Base-by-base conservation (phyloP, 2,329 filamentous ascomycete genomes). In the Colletotrichum eleusines region DNA sequence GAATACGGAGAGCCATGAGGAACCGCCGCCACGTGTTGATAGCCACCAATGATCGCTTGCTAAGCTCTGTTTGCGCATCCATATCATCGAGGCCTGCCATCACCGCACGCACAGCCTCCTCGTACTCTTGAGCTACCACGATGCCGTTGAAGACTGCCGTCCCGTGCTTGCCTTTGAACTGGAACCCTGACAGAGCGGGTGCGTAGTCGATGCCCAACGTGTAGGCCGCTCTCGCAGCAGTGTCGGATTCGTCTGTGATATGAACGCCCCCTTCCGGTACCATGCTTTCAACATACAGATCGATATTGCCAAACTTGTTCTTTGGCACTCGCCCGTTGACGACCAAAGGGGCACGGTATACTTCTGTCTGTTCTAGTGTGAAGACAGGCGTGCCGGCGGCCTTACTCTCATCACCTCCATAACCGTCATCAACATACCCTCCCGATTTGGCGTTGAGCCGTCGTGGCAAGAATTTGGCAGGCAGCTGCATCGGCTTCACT, bases 281-380 rank as follows among this genome's bases (percentile, higher is more conserved):
- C 96, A 99, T 98, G 72, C 90, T 94, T 0, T 94, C 91, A 14
- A 97, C 94, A 78, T 95, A 98, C 48, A 97, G 88, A 76, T 98
- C 96, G 70, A 98, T 91, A 77, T 99, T 99, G 14, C 94, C 94
- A 79, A 94, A 99, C 23, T 92, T 91, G 78, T 99, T 99, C 81
- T 94, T 95, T 0, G 96, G 95, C 1, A 98, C 87, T 16, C 86
- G 84, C 0, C 94, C 95, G 62, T 90, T 82, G 4, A 92, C 84
- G 1, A 98, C 91, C 0, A 94, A 91, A 1, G 94, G 92, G 0
- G 95, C 89, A 16, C 88, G 81, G 79, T 97, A 98, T 0, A 91
- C 72, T 18, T 92, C 88, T 0, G 95, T 94, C 76, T 94, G 90
- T 11, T 89, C 86, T 23, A 85, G 78, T 0, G 84, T 89, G 76